These are phyloP conservation scores for Daldinia vernicosa DNA, from an alignment of 495 filamentous ascomycete genomes.

Conservation along the genomic window DNA sequence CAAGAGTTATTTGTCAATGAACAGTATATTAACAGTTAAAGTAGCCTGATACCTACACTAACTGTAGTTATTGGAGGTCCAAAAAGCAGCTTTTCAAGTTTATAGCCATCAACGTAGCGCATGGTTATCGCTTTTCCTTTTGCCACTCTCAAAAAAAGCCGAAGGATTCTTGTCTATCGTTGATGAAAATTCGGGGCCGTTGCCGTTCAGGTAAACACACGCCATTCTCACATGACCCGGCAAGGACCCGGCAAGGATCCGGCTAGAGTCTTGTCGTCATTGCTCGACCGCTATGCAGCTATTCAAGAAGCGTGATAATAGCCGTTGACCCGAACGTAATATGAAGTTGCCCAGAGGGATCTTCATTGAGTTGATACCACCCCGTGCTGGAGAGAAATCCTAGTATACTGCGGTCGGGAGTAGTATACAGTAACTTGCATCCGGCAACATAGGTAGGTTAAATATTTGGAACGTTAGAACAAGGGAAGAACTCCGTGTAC, in stretches of 20 bases:
- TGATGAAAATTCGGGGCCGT: slow-evolving; percentile 17
- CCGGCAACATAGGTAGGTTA: slow-evolving; percentile 1
- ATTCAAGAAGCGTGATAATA: neutral
- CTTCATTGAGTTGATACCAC: neutral
- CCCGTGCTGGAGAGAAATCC: slow-evolving; percentile 3
- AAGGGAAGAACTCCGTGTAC: neutral
- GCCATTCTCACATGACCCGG: slow-evolving; percentile 24
- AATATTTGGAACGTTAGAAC: neutral
- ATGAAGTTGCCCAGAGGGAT: neutral
- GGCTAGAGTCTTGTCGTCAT: slow-evolving; percentile 18
- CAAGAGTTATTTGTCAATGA: neutral
- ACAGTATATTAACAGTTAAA: slow-evolving; percentile 2
- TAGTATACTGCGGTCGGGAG: slow-evolving; percentile 1
- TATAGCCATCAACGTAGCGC: neutral
- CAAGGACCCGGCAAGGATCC: slow-evolving; percentile 16
- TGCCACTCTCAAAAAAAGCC: slow-evolving; percentile 3
- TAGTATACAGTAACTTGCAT: neutral
- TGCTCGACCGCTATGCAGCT: slow-evolving; percentile 2
- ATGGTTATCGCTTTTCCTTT: neutral
- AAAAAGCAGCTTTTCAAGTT: neutral
- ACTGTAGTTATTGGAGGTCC: neutral
- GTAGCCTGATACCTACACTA: neutral
- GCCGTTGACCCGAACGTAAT: slow-evolving; percentile 7
- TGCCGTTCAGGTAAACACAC: slow-evolving; percentile 9
- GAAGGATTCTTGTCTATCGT: slow-evolving; percentile 18